These are phyloP conservation scores for Cercospora sojina DNA, from an alignment of 2,329 filamentous ascomycete species.

Conservation along the genomic window DNA sequence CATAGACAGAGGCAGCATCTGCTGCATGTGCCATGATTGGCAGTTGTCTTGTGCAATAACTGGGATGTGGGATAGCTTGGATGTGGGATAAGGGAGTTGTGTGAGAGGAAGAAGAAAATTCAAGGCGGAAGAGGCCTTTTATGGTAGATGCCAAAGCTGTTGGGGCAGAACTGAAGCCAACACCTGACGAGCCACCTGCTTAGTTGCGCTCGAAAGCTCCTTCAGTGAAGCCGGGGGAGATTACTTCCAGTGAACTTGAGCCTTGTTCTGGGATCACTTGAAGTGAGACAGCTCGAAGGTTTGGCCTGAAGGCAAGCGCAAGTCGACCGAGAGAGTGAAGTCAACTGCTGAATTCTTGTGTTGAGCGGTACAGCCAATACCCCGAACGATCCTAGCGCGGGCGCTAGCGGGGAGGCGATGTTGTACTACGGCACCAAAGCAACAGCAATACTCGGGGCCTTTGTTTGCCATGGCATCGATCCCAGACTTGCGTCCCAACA, in stretches of 20 bases:
- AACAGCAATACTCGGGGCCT: too few relatives aligned
- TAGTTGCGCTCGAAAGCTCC: not conserved
- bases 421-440: too few relatives aligned
- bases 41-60: not conserved
- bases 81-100: not conserved
- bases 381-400: too few relatives aligned
- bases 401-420: too few relatives aligned
- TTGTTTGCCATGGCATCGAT: too few relatives aligned
- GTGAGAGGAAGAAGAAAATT: too few relatives aligned
- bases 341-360: too few relatives aligned
- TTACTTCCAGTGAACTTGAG: not conserved
- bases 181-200: not conserved
- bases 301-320: not conserved
- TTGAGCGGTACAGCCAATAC: too few relatives aligned
- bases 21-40: not conserved
- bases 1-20: not conserved
- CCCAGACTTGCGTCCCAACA: too few relatives aligned
- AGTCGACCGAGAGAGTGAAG: too few relatives aligned
- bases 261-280: not conserved
- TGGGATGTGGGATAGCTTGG: not conserved
- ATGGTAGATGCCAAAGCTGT: not conserved
- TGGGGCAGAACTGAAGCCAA: not conserved
- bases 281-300: not conserved
- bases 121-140: not conserved
- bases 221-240: not conserved